Evolutionary conservation across 495 filamentous ascomycete species (phyloP), one percentile per base, ranked within the genome.

Genomic region (Chaetomium tenue): DNA sequence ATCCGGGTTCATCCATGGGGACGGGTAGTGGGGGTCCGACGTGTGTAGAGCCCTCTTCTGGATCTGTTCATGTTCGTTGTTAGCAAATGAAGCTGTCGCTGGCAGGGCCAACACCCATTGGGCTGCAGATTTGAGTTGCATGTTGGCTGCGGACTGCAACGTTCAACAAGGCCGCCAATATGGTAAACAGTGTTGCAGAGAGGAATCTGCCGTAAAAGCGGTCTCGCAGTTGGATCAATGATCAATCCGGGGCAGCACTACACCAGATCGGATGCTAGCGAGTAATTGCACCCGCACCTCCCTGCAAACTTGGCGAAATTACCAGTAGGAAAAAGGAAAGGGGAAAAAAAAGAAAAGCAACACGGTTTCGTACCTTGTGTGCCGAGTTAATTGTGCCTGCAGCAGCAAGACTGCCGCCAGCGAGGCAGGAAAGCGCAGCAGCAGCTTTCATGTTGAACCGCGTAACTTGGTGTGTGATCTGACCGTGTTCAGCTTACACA

Each of bases 1-100:
- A 33, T 86, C 83, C 56, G 82, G 81, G 66, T 85, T 82, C 78
- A 85, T 86, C 89, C 93, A 93, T 77, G 92, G 91, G 12, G 90
- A 91, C 11, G 92, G 92, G 72, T 96, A 97, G 69, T 79, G 84
- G 7, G 92, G 91, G 46, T 74, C 74, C 0, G 80, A 82, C 26
- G 46, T 55, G 16, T 71, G 70, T 25, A 78, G 71, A 57, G 60
- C 59, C 39, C 68, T 65, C 51, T 73, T 69, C 33, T 52, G 12
- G 39, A 72, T 67, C 73, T 76, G 71, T 28, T 42, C 47, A 7
- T 46, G 6, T 6, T 30, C 28, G 9, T 50, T 47, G 71, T 71
- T 61, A 74, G 70, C 70, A 44, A 57, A 18, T 25, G 74, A 48
- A 50, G 59, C 58, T 58, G 50, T 50, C 3, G 47, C 30, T 22